A percentile compares a stretch with the other conserved stretches of the same genome.
These are phyloP conservation scores for Cyberlindnera japonica DNA, from an alignment of 805 yeast species.

Conservation along the genomic window DNA sequence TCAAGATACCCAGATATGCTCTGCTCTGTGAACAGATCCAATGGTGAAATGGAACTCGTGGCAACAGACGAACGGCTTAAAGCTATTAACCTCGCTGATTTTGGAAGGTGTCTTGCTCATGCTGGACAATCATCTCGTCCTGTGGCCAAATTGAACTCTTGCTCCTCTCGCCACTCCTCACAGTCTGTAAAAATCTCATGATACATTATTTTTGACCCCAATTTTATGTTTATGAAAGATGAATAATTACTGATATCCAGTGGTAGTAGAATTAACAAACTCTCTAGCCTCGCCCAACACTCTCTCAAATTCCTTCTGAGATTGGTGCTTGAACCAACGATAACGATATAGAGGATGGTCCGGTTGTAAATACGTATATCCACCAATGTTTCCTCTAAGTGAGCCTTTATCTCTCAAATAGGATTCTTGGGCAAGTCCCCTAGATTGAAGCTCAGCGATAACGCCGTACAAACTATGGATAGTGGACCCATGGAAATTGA, in stretches of 20 bases:
- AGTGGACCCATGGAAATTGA: constrained; percentile 36
- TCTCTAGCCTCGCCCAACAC: neutral
- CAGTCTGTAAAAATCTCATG: constrained; percentile 1
- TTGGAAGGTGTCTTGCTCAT: neutral
- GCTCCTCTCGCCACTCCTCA: neutral
- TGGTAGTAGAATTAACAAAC: neutral
- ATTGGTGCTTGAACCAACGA: constrained; percentile 15
- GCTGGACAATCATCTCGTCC: neutral
- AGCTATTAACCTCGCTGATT: neutral
- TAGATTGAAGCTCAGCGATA: constrained; percentile 34
- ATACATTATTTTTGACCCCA: no score
- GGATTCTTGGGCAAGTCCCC: neutral
- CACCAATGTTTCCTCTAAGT: constrained; percentile 17
- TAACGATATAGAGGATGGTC: constrained; percentile 8
- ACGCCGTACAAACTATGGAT: constrained; percentile 38
- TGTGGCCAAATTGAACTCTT: neutral
- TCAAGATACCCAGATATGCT: constrained; percentile 14
- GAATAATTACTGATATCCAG: neutral
- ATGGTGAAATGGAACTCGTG: constrained; percentile 17
- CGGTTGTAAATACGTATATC: neutral
- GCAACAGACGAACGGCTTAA: constrained; percentile 10
- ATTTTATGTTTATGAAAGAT: neutral
- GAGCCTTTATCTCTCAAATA: constrained; percentile 11
- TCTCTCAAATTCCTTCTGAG: constrained; percentile 4
- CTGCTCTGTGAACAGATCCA: constrained; percentile 16